These are phyloP conservation scores for Ascochyta rabiei DNA, from an alignment of 2,329 filamentous ascomycete species.

Conservation along the genomic window DNA sequence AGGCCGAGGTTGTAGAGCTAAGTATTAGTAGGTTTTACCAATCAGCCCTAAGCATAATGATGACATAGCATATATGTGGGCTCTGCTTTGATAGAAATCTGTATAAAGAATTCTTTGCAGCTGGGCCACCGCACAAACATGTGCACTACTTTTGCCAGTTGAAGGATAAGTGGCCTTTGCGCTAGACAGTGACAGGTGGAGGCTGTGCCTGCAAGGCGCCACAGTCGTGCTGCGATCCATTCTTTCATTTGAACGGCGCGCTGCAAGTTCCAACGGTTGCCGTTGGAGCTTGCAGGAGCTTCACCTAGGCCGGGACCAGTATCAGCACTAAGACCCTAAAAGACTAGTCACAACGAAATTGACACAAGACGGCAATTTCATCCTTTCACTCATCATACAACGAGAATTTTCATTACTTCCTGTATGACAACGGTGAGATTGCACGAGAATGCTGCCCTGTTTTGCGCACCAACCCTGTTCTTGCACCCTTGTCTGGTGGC, in stretches of 20 bases:
- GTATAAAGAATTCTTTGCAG: too few relatives aligned
- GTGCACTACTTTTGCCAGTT: background rate
- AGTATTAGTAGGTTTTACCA: too few relatives aligned
- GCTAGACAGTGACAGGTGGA: conserved; percentile 3
- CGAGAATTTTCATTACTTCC: background rate
- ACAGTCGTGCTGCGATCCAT: background rate
- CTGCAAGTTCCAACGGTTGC: conserved; percentile 1
- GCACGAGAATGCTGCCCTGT: conserved; percentile 9
- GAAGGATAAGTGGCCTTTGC: conserved; percentile 1
- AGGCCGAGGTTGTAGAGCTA: too few relatives aligned
- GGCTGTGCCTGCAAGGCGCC: background rate
- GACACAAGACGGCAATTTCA: background rate
- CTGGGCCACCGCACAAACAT: too few relatives aligned
- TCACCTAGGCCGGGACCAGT: background rate
- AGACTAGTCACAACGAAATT: conserved; percentile 1
- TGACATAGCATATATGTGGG: too few relatives aligned
- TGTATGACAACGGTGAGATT: conserved; percentile 13
- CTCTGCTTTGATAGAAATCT: too few relatives aligned
- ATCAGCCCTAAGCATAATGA: too few relatives aligned
- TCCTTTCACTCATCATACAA: background rate
- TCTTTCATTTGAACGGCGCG: conserved; percentile 3
- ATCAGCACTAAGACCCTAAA: background rate
- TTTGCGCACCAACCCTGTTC: conserved; percentile 13
- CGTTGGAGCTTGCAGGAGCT: conserved; percentile 3
- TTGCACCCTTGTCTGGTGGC: conserved; percentile 13